Evolutionary conservation across 345 rosid species (phyloP), one percentile per base, ranked within the genome.

Genomic region (Sapria himalayana): DNA sequence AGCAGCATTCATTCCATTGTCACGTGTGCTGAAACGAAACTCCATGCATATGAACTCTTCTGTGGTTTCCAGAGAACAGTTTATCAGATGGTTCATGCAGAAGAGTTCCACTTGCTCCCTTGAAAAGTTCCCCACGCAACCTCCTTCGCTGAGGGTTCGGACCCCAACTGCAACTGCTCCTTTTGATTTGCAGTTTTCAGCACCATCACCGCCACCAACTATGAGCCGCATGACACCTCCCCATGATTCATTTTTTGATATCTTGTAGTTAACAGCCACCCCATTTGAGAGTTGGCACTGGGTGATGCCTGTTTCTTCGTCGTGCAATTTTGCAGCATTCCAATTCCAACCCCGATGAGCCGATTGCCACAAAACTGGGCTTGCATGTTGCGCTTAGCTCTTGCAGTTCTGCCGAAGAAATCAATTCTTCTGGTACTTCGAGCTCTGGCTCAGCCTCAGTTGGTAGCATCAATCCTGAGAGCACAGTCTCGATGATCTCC

Each of bases 91-190:
- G 62, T 91, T 91, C 56, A 91, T 93, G 27, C 96, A 91, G 68
- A 91, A 91, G 47, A 84, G 93, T 67, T 91, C 99, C 34, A 91
- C 93, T 91, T 91, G 99, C 60, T 91, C 99, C 69, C 99, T 91
- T 11, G 99, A 77, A 65, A 79, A 84, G 61, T 73, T 80, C 32
- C 99, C 92, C 50, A 91, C 99, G 27, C 96, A 78, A 54, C 99
- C 99, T 59, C 99, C 92, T 70, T 91, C 99, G 10, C 95, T 84
- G 45, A 91, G 84, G 54, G 99, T 91, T 55, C 96, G 71, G 52
- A 91, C 99, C 59, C 95, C 99, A 25, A 80, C 93, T 49, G 80
- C 71, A 51, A 84, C 96, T 41, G 96, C 85, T 59, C 96, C 99
- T 65, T 76, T 77, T 34, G 85, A 62, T 33, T 80, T 78, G n/a